Evolutionary conservation across 495 filamentous ascomycete genomes (phyloP), one percentile per base, ranked within the genome.

Genomic region (Neurospora sp.): DNA sequence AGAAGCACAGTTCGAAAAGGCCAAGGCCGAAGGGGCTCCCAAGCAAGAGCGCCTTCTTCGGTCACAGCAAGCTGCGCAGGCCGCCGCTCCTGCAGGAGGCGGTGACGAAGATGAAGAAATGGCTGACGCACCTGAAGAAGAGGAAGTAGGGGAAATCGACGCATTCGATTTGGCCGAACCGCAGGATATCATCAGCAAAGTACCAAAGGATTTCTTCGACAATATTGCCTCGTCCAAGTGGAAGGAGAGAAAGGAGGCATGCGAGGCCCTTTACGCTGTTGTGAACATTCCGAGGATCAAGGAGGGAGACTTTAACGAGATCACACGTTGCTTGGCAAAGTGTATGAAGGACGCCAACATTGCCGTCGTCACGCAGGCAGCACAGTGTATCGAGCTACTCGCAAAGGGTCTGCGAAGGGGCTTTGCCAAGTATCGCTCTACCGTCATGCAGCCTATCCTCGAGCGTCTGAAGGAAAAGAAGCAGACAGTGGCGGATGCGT

Each of bases 331-430:
- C 6, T 83, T 98, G 61, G 96, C 96, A 38, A 98, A 98, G 80
- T 93, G 88, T 76, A 98, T 98, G 95, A 98, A 98, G 80, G 96
- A 99, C 78, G 96, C 96, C 69, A 99, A 99, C 77, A 90, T 99
- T 77, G 92, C 93, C 8, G 96, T 98, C 59, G 96, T 97, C 39
- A 95, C 92, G 1, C 90, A 94, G 68, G 96, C 96, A 10, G 95
- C 94, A 20, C 96, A 98, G 78, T 98, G 96, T 80, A 90, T 97
- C 44, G 95, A 98, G 74, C 84, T 92, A 9, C 83, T 98, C n/a
- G 96, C 94, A 12, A 97, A 93, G 78, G 96, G 96, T 20, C 79
- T 98, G 69, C 89, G 93, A 42, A 90, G 87, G 73, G 83, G 87
- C 20, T 98, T 97, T 79, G 83, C 83, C 71, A 97, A 93, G 80